Percentiles rank a stretch among this genome's conserved stretches.
Evolutionary conservation across 495 filamentous ascomycete species (phyloP).

Genomic region (Talaromyces adpressus): DNA sequence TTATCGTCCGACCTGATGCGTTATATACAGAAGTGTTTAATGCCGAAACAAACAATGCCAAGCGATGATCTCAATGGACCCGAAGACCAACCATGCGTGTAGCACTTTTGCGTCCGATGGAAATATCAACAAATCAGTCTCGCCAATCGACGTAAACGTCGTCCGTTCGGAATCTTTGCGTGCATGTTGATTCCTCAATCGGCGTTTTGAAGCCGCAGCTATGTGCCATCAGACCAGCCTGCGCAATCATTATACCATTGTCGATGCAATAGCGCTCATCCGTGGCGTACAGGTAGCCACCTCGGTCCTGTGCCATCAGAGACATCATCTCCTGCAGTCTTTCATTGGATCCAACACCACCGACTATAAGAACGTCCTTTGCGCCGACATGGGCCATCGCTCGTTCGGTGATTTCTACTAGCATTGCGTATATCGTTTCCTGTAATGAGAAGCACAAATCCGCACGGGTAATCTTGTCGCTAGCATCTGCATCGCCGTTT

Average conservation of each 20-base stretch:
- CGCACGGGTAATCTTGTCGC: conserved; percentile 58
- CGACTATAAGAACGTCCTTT: conserved; percentile 85
- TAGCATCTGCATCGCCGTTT: conserved; percentile 11
- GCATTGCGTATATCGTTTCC: conserved; percentile 92
- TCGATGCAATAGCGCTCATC: conserved; percentile 98
- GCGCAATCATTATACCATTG: conserved; percentile 99
- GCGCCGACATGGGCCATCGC: conserved; percentile 97
- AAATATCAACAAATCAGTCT: conserved; percentile 31
- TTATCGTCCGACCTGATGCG: background rate
- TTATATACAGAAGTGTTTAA: background rate
- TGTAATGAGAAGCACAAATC: conserved; percentile 93
- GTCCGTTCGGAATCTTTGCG: conserved; percentile 92
- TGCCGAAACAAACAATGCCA: background rate
- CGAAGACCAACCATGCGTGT: background rate
- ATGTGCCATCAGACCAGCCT: conserved; percentile 84
- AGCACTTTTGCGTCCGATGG: background rate
- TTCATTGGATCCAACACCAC: conserved; percentile 97
- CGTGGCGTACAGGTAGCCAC: conserved; percentile 87
- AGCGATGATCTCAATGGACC: background rate
- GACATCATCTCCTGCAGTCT: conserved; percentile 98
- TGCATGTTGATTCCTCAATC: conserved; percentile 78
- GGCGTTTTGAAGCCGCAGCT: conserved; percentile 67
- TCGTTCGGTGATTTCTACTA: conserved; percentile 96
- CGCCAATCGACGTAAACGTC: conserved; percentile 91
- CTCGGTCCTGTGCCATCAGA: conserved; percentile 83